Evolutionary conservation across 352 stramenopile genomes (phyloP).

Genomic region (Sclerospora graminicola): DNA sequence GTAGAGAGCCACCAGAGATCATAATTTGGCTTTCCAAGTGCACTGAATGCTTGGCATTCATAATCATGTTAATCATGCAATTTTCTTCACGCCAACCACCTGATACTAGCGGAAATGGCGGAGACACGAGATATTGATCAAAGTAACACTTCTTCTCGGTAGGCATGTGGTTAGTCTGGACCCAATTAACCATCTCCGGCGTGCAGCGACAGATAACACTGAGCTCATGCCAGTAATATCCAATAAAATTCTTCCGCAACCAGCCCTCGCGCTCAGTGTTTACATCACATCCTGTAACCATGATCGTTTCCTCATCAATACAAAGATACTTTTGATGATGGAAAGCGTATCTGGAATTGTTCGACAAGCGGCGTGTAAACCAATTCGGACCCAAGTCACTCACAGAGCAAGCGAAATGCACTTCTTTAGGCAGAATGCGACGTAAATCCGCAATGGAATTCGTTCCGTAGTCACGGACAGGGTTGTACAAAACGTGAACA

Average conservation of each 20-base stretch:
- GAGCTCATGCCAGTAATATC: slow-evolving; percentile 77
- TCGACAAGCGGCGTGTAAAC: slow-evolving; percentile 41
- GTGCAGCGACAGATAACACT: slow-evolving; percentile 42
- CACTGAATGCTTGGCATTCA: slow-evolving; percentile 45
- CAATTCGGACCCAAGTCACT: slow-evolving; percentile 51
- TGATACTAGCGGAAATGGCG: slow-evolving; percentile 61
- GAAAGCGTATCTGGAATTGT: slow-evolving; percentile 77
- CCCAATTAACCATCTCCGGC: slow-evolving; percentile 46
- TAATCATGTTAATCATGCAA: slow-evolving; percentile 75
- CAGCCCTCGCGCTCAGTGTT: slow-evolving; percentile 63
- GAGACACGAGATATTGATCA: slow-evolving; percentile 39
- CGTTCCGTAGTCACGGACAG: slow-evolving; percentile 61
- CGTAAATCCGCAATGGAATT: slow-evolving; percentile 37
- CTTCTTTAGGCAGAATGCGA: slow-evolving; percentile 31
- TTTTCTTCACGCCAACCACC: slow-evolving; percentile 72
- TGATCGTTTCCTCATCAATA: slow-evolving; percentile 43
- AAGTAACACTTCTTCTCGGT: slow-evolving; percentile 36
- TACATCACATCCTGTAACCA: slow-evolving; percentile 73
- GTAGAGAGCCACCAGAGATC: slow-evolving; percentile 53
- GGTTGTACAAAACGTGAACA: slow-evolving; percentile 68
- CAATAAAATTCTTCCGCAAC: slow-evolving; percentile 43
- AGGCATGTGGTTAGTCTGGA: slow-evolving; percentile 42
- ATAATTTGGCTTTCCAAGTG: slow-evolving; percentile 79
- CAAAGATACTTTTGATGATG: slow-evolving; percentile 80
- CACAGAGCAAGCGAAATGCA: slow-evolving; percentile 47